phyloP scores from a whole-genome alignment of 352 stramenopile species.

The Elongisporangium senticosum region DNA sequence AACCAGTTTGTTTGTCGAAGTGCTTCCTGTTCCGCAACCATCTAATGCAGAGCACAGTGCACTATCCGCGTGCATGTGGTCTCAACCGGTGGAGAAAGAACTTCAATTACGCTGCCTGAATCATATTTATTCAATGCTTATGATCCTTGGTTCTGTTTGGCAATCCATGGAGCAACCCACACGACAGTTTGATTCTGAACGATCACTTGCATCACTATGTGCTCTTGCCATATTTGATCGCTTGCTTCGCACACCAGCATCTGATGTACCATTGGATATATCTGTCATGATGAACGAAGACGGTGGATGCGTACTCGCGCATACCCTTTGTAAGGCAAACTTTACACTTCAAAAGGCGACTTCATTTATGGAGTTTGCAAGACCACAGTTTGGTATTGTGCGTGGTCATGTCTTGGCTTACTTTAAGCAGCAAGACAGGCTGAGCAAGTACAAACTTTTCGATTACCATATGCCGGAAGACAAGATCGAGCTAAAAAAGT shows the following conservation, averaged over 20 bases:
- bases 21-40: slow-evolving; percentile 64
- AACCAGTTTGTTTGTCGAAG: slow-evolving; percentile 74
- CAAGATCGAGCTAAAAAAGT: slow-evolving; percentile 86
- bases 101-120: slow-evolving; percentile 79
- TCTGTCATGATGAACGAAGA: slow-evolving; percentile 79
- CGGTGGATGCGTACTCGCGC: slow-evolving; percentile 71
- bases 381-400: slow-evolving; percentile 68
- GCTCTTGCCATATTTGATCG: slow-evolving; percentile 78
- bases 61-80: slow-evolving; percentile 56
- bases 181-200: slow-evolving; percentile 84
- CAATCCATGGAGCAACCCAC: slow-evolving; percentile 85
- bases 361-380: slow-evolving; percentile 78
- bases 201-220: slow-evolving; percentile 72
- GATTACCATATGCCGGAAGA: slow-evolving; percentile 88
- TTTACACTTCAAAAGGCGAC: slow-evolving; percentile 71
- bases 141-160: slow-evolving; percentile 82
- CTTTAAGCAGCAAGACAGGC: slow-evolving; percentile 55
- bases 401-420: slow-evolving; percentile 76
- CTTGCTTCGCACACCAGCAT: slow-evolving; percentile 69
- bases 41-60: slow-evolving; percentile 13
- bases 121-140: slow-evolving; percentile 66
- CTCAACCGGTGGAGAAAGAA: slow-evolving; percentile 60
- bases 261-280: slow-evolving; percentile 70
- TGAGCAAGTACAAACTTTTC: slow-evolving; percentile 67
- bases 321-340: slow-evolving; percentile 84